Evolutionary conservation across 345 rosid genomes (phyloP), one percentile per base, ranked within the genome.

Genomic region (Zanthoxylum bungeanum): DNA sequence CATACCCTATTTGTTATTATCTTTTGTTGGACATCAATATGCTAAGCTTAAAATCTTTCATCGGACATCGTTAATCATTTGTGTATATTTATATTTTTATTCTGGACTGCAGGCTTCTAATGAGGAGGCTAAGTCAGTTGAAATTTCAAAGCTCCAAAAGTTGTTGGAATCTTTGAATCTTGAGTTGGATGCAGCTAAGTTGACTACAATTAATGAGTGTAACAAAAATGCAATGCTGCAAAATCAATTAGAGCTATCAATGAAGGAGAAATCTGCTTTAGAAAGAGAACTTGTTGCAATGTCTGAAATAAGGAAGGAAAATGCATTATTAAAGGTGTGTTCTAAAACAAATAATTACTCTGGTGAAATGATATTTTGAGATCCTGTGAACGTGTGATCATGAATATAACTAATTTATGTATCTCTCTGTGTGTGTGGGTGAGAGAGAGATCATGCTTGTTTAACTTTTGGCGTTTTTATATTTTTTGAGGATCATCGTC

Each of bases 111-210:
- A 95, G 99, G 83, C 82, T 72, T 89, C 98, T 51, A 83, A 81
- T 76, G 98, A 95, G 57, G 97, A 92, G 68, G 85, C 88, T 19
- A 94, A 85, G 85, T 79, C 82, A 36, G 75, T 66, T 62, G 97
- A 94, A 84, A 83, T 89, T 69, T 87, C 90, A 30, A 90, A 89
- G 82, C 93, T 89, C 74, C 92, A 85, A 64, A 88, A 84, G 72
- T 62, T 80, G 49, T 47, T 92, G 85, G 95, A 91, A 74, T 88
- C 93, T 71, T 74, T 89, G 84, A 84, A 70, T 75, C 97, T 95
- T 68, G 93, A 92, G 83, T 80, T 92, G 73, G 99, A 95, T 87
- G 99, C 97, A 53, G 82, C 98, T 77, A 95, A 87, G 82, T 82
- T 92, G 75, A 89, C 91, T 47, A 91, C 96, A 60, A 87, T 91